Conservation (phyloP, 306 rosid species). For the Sicyos edulis region DNA sequence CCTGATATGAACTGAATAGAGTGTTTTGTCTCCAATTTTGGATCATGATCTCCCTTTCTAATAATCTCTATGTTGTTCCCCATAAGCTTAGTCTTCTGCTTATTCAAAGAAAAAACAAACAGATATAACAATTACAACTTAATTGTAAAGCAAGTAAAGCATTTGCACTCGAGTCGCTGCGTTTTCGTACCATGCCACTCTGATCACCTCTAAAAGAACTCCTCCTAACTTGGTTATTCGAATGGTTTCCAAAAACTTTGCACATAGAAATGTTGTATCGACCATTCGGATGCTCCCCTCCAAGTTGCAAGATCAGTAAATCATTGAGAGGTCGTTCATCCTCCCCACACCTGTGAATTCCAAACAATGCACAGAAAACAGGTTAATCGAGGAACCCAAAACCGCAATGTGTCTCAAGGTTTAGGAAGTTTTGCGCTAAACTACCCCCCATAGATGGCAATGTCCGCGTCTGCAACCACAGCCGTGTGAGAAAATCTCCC, state of each 20-base stretch:
- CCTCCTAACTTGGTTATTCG: conserved; percentile 50
- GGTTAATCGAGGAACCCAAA: neutral
- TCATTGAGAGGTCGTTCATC: conserved; percentile 91
- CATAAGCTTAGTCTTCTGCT: conserved; percentile 41
- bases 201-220: conserved; percentile 28
- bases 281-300: conserved; percentile 57
- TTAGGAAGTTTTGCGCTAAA: neutral
- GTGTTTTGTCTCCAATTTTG: conserved; percentile 36
- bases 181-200: conserved; percentile 18
- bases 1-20: conserved; percentile 46
- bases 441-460: conserved; percentile 89
- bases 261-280: conserved; percentile 59
- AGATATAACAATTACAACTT: neutral
- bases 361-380: neutral
- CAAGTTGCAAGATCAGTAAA: conserved; percentile 75
- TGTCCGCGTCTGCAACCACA: conserved; percentile 54
- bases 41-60: conserved; percentile 36
- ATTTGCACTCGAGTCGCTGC: neutral
- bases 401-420: neutral
- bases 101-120: conserved; percentile 26
- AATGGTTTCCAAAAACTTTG: conserved; percentile 64
- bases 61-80: conserved; percentile 37
- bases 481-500: conserved; percentile 97
- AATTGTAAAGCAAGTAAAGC: neutral
- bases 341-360: conserved; percentile 72